Conservation (phyloP, 176 grass and related monocot species). For the Oryza longistaminata region DNA sequence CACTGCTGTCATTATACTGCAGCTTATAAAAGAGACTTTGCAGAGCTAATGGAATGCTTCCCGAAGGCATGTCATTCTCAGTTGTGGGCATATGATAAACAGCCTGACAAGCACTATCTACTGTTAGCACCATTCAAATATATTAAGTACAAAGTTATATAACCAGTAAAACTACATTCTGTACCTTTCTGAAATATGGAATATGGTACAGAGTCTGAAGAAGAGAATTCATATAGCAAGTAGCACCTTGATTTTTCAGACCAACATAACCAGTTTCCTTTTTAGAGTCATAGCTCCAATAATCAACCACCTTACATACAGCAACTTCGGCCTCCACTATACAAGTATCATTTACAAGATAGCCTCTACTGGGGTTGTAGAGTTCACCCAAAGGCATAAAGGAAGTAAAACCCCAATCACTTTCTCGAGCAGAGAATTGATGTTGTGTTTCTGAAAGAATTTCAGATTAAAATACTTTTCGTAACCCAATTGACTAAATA, state of each 20-base stretch:
- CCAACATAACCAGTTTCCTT: constrained; percentile 98
- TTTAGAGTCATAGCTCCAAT: constrained; percentile 98
- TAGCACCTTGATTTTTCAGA: constrained; percentile 99
- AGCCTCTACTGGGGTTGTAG: constrained; percentile 87
- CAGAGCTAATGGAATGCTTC: constrained; percentile 95
- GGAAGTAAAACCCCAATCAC: constrained; percentile 98
- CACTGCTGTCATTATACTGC: constrained; percentile 94
- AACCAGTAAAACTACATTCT: constrained; percentile 1
- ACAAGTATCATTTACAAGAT: constrained; percentile 97
- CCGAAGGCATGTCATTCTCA: constrained; percentile 94
- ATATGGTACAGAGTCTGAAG: constrained; percentile 98
- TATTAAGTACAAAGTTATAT: constrained; percentile 17
- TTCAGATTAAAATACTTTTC: constrained; percentile 23
- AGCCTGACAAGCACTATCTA: constrained; percentile 58
- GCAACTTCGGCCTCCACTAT: constrained; percentile 95
- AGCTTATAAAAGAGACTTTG: constrained; percentile 99
- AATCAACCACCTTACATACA: constrained; percentile 88
- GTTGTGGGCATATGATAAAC: constrained; percentile 99
- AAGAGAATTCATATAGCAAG: constrained; percentile 99
- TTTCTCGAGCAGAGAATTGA: constrained; percentile 94
- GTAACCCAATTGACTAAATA: constrained; percentile 6
- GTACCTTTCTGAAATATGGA: constrained; percentile 99
- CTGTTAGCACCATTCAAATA: constrained; percentile 25
- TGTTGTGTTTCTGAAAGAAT: constrained; percentile 90
- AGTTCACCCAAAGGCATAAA: constrained; percentile 97